These are phyloP conservation scores for Trypanosoma lewisi DNA, from an alignment of 208 protist genomes.

Conservation along the genomic window DNA sequence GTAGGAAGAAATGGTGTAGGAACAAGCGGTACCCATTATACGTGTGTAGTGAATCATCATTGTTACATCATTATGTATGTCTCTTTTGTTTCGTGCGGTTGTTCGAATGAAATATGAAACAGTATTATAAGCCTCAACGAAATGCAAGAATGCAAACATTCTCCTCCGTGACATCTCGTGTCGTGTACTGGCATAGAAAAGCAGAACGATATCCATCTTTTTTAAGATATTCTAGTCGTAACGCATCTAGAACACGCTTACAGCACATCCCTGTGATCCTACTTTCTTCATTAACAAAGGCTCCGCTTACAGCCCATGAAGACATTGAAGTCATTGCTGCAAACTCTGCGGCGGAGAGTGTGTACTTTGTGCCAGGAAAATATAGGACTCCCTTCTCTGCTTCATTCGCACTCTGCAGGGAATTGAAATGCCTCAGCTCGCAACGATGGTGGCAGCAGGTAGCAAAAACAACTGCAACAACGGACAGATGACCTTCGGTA, in stretches of 20 bases:
- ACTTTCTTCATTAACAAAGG: conserved; percentile 37
- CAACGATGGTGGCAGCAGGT: conserved; percentile 83
- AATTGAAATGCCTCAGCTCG: conserved; percentile 59
- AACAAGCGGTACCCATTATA: too few species aligned
- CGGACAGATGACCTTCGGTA: not conserved
- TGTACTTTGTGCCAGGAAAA: conserved; percentile 40
- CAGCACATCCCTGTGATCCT: conserved; percentile 42
- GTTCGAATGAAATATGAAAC: not conserved
- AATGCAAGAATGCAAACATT: conserved; percentile 73
- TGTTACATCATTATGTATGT: too few species aligned
- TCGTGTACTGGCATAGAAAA: conserved; percentile 49
- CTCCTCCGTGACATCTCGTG: conserved; percentile 53
- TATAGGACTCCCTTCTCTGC: not conserved
- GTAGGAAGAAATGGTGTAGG: too few species aligned
- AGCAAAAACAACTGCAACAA: conserved; percentile 55
- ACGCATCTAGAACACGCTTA: conserved; percentile 68
- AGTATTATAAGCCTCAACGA: conserved; percentile 1
- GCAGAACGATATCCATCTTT: conserved; percentile 41
- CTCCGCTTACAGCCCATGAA: conserved; percentile 72
- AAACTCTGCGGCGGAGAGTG: conserved; percentile 45
- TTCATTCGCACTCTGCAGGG: not conserved
- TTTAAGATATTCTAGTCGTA: conserved; percentile 56
- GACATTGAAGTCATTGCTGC: conserved; percentile 66
- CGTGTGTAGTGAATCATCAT: too few species aligned
- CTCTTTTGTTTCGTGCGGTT: too few species aligned